Percentiles rank a stretch among this genome's conserved stretches.
Conservation (phyloP, 2,329 filamentous ascomycete species). For the Parastagonospora avenae region DNA sequence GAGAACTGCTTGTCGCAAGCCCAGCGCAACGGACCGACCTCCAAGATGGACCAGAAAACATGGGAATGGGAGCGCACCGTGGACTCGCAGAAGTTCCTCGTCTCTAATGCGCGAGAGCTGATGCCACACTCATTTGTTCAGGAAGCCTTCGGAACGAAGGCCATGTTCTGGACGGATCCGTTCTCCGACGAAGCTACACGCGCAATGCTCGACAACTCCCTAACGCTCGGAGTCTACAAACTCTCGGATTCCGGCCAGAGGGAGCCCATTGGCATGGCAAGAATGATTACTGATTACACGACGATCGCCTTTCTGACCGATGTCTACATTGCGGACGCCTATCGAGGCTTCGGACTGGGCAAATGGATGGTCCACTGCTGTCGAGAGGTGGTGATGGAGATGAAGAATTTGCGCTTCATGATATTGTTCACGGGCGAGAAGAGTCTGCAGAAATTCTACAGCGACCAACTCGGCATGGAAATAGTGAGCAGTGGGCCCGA, state of each 20-base stretch:
- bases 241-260: conserved; percentile 11
- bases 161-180: conserved; percentile 40
- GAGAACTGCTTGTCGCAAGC: too few relatives aligned
- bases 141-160: conserved; percentile 30
- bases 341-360: conserved; percentile 67
- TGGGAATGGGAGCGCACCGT: conserved; percentile 32
- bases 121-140: conserved; percentile 39
- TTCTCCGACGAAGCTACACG: conserved; percentile 20
- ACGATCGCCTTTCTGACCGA: conserved; percentile 74
- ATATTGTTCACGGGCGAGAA: conserved; percentile 34
- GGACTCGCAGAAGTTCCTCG: conserved; percentile 25
- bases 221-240: conserved; percentile 38
- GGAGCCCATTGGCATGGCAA: conserved; percentile 62
- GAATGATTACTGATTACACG: conserved; percentile 71
- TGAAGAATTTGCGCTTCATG: conserved; percentile 61
- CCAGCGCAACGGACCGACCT: background rate
- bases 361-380: conserved; percentile 68
- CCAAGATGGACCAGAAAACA: conserved; percentile 22
- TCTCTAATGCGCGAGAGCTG: conserved; percentile 34
- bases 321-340: conserved; percentile 66
- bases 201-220: conserved; percentile 39
- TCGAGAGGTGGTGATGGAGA: conserved; percentile 61
- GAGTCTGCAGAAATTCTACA: conserved; percentile 32
- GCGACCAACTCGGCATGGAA: conserved; percentile 34
- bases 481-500: conserved; percentile 21